Conservation (phyloP, 106 monocot species). For the Alisma plantagoaquatica region DNA sequence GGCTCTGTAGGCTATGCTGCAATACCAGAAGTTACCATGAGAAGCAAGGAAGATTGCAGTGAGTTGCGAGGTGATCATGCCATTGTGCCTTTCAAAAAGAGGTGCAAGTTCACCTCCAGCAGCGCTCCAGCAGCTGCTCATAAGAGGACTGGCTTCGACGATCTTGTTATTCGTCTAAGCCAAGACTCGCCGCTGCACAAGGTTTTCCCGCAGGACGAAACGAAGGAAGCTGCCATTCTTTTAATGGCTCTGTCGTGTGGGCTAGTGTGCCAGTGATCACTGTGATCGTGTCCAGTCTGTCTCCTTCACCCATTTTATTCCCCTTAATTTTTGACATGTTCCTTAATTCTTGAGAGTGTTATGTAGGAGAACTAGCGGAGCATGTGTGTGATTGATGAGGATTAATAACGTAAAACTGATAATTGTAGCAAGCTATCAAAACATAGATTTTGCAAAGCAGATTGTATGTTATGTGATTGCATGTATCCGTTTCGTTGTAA, state of each 20-base stretch:
- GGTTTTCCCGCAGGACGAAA: constrained; percentile 21
- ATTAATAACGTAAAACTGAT: too few species aligned
- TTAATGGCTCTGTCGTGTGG: constrained; percentile 22
- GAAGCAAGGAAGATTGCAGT: too few species aligned
- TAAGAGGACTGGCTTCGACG: constrained; percentile 5
- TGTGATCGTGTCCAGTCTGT: too few species aligned
- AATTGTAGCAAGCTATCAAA: too few species aligned
- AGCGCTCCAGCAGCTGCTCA: background rate
- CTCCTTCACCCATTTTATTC: background rate
- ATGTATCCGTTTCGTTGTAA: too few species aligned
- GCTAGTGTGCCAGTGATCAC: constrained; percentile 11
- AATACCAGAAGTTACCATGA: too few species aligned
- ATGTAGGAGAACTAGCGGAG: too few species aligned
- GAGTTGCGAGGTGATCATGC: background rate
- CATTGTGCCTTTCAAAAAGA: constrained; percentile 17
- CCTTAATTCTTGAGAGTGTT: background rate
- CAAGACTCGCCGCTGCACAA: constrained; percentile 4
- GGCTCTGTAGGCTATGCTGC: background rate
- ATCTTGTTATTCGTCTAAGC: background rate
- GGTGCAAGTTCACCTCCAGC: constrained; percentile 11
- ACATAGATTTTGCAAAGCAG: too few species aligned
- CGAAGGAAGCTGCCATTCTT: constrained; percentile 22
- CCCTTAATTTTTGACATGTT: background rate
- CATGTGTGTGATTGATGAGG: too few species aligned
- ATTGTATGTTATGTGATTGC: too few species aligned